Evolutionary conservation across 1,139 yeast genomes (phyloP).

Genomic region (Tardiomyces digboiensis): DNA sequence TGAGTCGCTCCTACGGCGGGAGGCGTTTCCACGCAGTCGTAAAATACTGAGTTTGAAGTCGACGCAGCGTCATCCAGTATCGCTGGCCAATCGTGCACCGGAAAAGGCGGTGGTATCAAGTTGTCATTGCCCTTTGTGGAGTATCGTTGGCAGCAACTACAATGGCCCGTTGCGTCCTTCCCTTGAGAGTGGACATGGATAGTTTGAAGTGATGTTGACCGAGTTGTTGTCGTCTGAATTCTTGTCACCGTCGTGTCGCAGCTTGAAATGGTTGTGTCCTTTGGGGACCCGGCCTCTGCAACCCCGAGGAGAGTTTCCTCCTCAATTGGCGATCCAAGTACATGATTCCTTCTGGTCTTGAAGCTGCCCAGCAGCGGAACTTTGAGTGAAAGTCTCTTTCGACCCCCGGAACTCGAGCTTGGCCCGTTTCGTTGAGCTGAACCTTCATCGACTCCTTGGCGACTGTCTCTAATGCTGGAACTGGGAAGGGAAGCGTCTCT

Average conservation of each 20-base stretch:
- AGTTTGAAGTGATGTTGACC: background rate
- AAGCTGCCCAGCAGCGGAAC: constrained; percentile 1
- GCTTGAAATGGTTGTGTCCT: background rate
- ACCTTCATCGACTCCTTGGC: background rate
- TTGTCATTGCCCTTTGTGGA: no score
- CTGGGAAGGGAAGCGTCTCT: background rate
- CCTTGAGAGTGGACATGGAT: background rate
- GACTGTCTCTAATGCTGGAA: no score
- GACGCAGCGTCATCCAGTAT: background rate
- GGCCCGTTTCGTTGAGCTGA: background rate
- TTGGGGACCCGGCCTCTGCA: background rate
- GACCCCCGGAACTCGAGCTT: no score
- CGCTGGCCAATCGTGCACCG: background rate
- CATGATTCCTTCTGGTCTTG: background rate
- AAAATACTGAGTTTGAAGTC: background rate
- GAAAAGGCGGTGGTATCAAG: no score
- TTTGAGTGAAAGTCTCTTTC: background rate
- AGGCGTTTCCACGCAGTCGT: background rate
- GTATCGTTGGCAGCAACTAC: background rate
- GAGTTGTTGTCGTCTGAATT: background rate
- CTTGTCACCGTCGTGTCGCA: background rate
- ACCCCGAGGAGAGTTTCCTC: background rate
- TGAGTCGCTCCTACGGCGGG: background rate
- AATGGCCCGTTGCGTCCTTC: background rate
- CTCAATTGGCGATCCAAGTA: background rate